Evolutionary conservation across 805 yeast species (phyloP), one percentile per base, ranked within the genome.

Genomic region (Yamadazyma akitaensis): DNA sequence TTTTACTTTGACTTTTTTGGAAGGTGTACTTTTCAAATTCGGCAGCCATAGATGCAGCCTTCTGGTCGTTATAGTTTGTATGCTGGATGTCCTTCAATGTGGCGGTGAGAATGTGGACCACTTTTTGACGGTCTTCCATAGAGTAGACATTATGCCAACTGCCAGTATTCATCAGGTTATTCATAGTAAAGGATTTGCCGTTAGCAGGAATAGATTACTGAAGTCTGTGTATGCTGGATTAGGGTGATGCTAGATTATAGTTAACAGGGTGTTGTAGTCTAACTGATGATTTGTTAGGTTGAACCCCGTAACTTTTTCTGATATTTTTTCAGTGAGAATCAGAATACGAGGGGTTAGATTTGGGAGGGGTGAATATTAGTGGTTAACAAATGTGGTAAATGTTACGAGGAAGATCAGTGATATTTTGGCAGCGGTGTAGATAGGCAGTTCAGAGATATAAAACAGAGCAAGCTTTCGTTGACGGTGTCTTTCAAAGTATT

Each of bases 21-120:
- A 75, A 85, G 19, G 88, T 77, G 54, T 74, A 80, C 48, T 81
- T 78, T 59, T 85, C 94, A 54, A 82, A 84, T 57, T 84, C 88
- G 55, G 81, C 84, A 3, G 90, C 89, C 54, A 81, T 62, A 28
- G 58, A 51, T 14, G 63, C 59, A 16, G 72, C 73, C 43, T 66
- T 65, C 40, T 63, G 67, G 17, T 63, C 63, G 47, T 68, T 68
- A 45, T 59, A 67, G 45, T 54, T 61, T 33, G 61, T 50, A 25
- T 54, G 62, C 49, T 63, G 74, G 43, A 71, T 61, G 19, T 70
- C 75, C 49, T 64, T 63, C 42, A 72, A 59, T 2, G 73, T 63
- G 35, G 60, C 60, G 38, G 68, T 56, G 16, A 72, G 60, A 31
- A 70, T 60, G 47, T 66, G 71, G 14, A 72, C 69, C 32, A 70